Evolutionary conservation across 2,329 filamentous ascomycete species (phyloP).

Genomic region (Talaromyces sp.): DNA sequence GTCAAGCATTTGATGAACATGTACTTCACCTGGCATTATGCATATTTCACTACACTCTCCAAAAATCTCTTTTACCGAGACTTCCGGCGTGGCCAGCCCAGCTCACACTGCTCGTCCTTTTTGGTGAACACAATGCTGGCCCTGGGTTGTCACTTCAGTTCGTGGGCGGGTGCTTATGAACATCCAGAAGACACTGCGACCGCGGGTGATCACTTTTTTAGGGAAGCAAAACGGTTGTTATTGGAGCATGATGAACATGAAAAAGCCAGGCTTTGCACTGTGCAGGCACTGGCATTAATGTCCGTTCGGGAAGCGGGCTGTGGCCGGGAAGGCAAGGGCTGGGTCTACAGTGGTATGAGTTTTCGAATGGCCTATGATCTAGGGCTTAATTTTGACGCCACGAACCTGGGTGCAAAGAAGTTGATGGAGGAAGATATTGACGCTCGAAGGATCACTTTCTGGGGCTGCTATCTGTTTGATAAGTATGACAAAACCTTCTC

Average conservation of each 20-base stretch:
- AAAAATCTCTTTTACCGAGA: slow-evolving; percentile 83
- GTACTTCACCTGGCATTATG: slow-evolving; percentile 98
- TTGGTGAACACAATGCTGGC: slow-evolving; percentile 93
- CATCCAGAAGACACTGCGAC: slow-evolving; percentile 73
- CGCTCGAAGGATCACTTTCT: slow-evolving; percentile 86
- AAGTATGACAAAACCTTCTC: slow-evolving; percentile 53
- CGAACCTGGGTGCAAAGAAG: slow-evolving; percentile 59
- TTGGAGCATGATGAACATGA: slow-evolving; percentile 92
- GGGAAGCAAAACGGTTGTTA: slow-evolving; percentile 84
- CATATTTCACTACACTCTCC: slow-evolving; percentile 88
- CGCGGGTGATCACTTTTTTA: slow-evolving; percentile 94
- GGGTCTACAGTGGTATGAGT: slow-evolving; percentile 98
- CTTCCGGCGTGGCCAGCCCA: slow-evolving; percentile 67
- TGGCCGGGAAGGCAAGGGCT: slow-evolving; percentile 88
- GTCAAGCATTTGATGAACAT: slow-evolving; percentile 88
- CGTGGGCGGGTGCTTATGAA: slow-evolving; percentile 67
- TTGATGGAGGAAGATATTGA: slow-evolving; percentile 82
- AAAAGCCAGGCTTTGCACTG: slow-evolving; percentile 79
- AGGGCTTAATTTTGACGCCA: slow-evolving; percentile 80
- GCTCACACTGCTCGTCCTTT: slow-evolving; percentile 79
- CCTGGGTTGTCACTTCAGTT: slow-evolving; percentile 89
- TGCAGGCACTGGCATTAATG: slow-evolving; percentile 92
- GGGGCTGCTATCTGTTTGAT: slow-evolving; percentile 98
- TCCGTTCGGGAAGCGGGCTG: slow-evolving; percentile 94
- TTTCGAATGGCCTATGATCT: slow-evolving; percentile 97